Percentiles rank a stretch among this genome's conserved stretches.
Conservation (phyloP, 805 yeast species). For the Schwanniomyces occidentalis region DNA sequence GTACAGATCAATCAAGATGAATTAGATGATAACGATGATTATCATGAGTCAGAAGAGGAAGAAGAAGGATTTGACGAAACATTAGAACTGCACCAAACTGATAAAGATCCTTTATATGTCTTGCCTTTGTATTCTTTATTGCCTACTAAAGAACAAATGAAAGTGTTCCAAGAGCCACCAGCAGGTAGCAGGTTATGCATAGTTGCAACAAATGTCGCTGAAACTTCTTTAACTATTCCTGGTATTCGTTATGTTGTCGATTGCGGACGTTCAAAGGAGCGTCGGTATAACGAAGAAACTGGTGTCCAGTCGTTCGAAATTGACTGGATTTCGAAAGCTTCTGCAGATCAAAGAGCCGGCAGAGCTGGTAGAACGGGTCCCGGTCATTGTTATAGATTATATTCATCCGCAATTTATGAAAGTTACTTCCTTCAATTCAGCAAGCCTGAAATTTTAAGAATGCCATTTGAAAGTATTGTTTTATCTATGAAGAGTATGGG, state of each 20-base stretch:
- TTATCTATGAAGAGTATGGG: constrained; percentile 97
- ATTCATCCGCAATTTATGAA: constrained; percentile 91
- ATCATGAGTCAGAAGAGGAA: constrained; percentile 56
- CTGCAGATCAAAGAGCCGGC: constrained; percentile 93
- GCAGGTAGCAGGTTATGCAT: constrained; percentile 83
- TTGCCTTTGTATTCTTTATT: constrained; percentile 88
- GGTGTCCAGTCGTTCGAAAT: constrained; percentile 93
- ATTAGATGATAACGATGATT: constrained; percentile 43
- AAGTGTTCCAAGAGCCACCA: constrained; percentile 85
- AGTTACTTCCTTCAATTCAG: constrained; percentile 80
- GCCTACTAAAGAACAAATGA: constrained; percentile 95
- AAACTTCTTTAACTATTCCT: constrained; percentile 95
- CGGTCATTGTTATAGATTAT: constrained; percentile 92
- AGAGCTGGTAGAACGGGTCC: constrained; percentile 99
- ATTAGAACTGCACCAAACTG: constrained; percentile 68
- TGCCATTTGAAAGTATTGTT: constrained; percentile 97
- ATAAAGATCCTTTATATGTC: constrained; percentile 79
- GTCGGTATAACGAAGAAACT: constrained; percentile 75
- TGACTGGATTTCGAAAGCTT: constrained; percentile 92
- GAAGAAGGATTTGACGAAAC: constrained; percentile 75
- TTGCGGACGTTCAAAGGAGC: constrained; percentile 90
- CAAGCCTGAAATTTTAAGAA: constrained; percentile 85
- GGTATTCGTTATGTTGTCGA: constrained; percentile 94
- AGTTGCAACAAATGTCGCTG: constrained; percentile 97
- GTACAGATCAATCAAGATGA: constrained; percentile 40